A percentile compares a stretch with the other conserved stretches of the same genome.
phyloP scores from a whole-genome alignment of 352 stramenopile species.

The Globisporangium cystogenes region DNA sequence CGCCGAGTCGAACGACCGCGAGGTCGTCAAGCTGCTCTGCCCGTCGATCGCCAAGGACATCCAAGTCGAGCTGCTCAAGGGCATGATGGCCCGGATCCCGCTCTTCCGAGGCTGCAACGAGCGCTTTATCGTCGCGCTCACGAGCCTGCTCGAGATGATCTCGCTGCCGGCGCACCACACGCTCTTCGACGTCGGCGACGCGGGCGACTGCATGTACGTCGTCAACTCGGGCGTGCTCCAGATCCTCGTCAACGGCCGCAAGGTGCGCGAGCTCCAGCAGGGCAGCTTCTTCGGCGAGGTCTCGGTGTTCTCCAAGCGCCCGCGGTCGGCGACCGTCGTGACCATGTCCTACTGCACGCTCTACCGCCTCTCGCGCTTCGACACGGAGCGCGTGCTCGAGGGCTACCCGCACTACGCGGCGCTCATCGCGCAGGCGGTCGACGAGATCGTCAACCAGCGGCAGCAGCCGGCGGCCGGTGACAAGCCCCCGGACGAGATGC shows the following conservation, averaged over 20 bases:
- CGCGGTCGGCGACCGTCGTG: constrained; percentile 54
- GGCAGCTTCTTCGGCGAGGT: constrained; percentile 64
- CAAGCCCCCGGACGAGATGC: constrained; percentile 12
- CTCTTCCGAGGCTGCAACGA: constrained; percentile 52
- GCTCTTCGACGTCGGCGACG: constrained; percentile 50
- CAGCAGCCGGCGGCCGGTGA: too few relatives aligned
- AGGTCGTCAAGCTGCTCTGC: constrained; percentile 48
- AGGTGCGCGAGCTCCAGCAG: constrained; percentile 64
- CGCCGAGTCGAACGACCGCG: constrained; percentile 53
- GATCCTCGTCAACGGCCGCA: constrained; percentile 49
- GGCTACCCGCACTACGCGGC: constrained; percentile 41
- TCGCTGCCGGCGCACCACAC: constrained; percentile 44
- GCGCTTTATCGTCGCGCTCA: constrained; percentile 55
- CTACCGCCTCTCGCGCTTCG: constrained; percentile 41
- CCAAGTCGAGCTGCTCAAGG: constrained; percentile 55
- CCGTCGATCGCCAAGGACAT: constrained; percentile 67
- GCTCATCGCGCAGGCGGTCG: constrained; percentile 34
- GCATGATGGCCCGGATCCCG: constrained; percentile 41
- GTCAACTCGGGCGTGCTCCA: constrained; percentile 58
- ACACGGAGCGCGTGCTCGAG: constrained; percentile 47
- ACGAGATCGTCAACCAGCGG: constrained; percentile 33
- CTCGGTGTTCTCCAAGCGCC: constrained; percentile 52
- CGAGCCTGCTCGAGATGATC: constrained; percentile 47
- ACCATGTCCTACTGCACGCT: constrained; percentile 62
- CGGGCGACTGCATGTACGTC: constrained; percentile 70